Evolutionary conservation across 148 eudicot genomes (phyloP).

Genomic region (Oxyria digyna): DNA sequence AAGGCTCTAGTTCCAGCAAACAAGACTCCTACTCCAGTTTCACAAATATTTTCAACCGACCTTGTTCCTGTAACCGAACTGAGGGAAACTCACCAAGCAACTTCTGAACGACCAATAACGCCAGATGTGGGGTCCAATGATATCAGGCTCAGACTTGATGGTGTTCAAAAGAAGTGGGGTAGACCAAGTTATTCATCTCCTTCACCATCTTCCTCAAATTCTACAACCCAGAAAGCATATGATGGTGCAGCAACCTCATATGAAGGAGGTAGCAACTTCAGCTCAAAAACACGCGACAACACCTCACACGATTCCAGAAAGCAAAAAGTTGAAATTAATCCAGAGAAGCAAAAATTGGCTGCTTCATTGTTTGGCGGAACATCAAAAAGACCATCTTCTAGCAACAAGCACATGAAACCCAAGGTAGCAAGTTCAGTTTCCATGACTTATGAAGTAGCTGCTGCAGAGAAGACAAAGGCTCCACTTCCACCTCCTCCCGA

Average conservation of each 20-base stretch:
- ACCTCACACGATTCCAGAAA: constrained; percentile 15
- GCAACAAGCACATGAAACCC: constrained; percentile 38
- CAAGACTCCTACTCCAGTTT: constrained; percentile 1
- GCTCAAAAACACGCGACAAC: constrained; percentile 10
- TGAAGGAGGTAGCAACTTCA: too few relatives aligned
- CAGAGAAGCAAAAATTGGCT: constrained; percentile 89
- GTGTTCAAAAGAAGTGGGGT: constrained; percentile 98
- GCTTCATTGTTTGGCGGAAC: constrained; percentile 83
- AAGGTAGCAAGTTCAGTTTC: constrained; percentile 1
- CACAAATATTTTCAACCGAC: constrained; percentile 39
- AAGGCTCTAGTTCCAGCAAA: constrained; percentile 29
- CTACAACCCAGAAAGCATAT: constrained; percentile 31
- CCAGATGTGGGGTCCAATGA: constrained; percentile 46
- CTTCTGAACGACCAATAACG: constrained; percentile 17
- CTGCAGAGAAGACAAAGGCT: not conserved
- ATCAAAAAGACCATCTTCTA: constrained; percentile 33
- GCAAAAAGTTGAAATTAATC: constrained; percentile 38
- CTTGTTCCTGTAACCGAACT: constrained; percentile 62
- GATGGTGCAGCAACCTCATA: constrained; percentile 29
- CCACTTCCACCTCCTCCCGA: constrained; percentile 47
- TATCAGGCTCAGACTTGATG: constrained; percentile 76
- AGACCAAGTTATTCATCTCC: constrained; percentile 48
- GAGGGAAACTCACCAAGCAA: constrained; percentile 24
- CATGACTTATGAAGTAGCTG: not conserved
- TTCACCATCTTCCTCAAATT: constrained; percentile 40